Evolutionary conservation across 805 yeast genomes (phyloP).

Genomic region (Ogataea philodendri): DNA sequence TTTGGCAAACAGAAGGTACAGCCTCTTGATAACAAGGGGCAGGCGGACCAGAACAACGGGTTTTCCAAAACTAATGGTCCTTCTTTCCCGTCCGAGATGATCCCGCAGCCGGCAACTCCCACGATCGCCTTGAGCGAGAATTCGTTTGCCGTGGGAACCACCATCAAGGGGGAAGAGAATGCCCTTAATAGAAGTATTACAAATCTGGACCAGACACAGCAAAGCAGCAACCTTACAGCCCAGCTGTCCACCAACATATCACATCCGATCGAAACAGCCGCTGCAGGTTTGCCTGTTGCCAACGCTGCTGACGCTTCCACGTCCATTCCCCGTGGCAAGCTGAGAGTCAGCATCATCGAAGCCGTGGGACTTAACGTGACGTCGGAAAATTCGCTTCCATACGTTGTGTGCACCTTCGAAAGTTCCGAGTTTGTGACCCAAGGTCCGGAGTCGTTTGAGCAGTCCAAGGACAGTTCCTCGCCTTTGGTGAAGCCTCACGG

Average conservation of each 20-base stretch:
- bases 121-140: slow-evolving; percentile 66
- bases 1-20: slow-evolving; percentile 28
- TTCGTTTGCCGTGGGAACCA: slow-evolving; percentile 68
- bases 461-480: slow-evolving; percentile 13
- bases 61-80: slow-evolving; percentile 14
- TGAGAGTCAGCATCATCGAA: slow-evolving; percentile 76
- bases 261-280: slow-evolving; percentile 12
- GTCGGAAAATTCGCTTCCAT: slow-evolving; percentile 62
- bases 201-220: slow-evolving; percentile 31
- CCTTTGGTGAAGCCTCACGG: slow-evolving; percentile 7
- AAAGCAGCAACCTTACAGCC: slow-evolving; percentile 25
- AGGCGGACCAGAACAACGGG: slow-evolving; percentile 8
- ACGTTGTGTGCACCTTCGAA: slow-evolving; percentile 89
- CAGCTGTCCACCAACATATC: slow-evolving; percentile 23
- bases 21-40: slow-evolving; percentile 9
- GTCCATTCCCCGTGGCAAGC: slow-evolving; percentile 70
- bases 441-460: slow-evolving; percentile 57
- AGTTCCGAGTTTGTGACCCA: slow-evolving; percentile 86
- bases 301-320: slow-evolving; percentile 26
- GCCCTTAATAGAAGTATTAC: slow-evolving; percentile 34
- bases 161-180: slow-evolving; percentile 41
- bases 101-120: slow-evolving; percentile 54
- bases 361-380: slow-evolving; percentile 67
- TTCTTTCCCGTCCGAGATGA: slow-evolving; percentile 34
- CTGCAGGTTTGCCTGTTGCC: slow-evolving; percentile 18